Conservation (phyloP, 345 rosid genomes). For the Hibiscus syriacus region DNA sequence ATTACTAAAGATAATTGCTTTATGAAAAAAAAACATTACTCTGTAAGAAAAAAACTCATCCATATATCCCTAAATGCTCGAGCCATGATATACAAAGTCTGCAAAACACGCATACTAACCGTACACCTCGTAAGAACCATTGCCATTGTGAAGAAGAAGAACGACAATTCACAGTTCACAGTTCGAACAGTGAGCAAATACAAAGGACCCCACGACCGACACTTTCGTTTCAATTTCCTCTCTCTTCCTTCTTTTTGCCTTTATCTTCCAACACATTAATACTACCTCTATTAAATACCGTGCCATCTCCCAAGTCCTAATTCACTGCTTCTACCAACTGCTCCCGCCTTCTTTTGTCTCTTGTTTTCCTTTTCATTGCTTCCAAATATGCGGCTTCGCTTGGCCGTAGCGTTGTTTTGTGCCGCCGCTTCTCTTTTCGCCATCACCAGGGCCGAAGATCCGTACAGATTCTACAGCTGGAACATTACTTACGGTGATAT, state of each 20-base stretch:
- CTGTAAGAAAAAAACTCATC: too few species aligned
- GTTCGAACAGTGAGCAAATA: conserved; percentile 1
- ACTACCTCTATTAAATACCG: conserved; percentile 14
- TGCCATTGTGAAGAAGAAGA: conserved; percentile 7
- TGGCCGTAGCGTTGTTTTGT: conserved; percentile 14
- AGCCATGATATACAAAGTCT: too few species aligned
- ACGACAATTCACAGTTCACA: not conserved
- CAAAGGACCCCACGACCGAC: conserved; percentile 51
- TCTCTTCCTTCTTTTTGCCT: not conserved
- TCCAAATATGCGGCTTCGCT: conserved; percentile 18
- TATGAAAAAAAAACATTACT: too few species aligned
- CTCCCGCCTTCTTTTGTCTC: too few species aligned
- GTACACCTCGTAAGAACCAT: too few species aligned
- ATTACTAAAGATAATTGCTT: too few species aligned
- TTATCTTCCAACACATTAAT: not conserved
- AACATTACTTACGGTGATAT: conserved; percentile 57
- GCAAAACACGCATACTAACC: too few species aligned
- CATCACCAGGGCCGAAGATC: conserved; percentile 41
- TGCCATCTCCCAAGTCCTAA: too few species aligned
- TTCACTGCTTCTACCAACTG: too few species aligned
- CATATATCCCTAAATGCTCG: too few species aligned
- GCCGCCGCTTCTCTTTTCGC: conserved; percentile 11
- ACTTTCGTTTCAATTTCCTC: conserved; percentile 9
- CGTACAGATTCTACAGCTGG: conserved; percentile 57
- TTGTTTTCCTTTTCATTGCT: not conserved